phyloP scores from a whole-genome alignment of 2,329 filamentous ascomycete genomes.

The Phyllosticta paracitricarpa region DNA sequence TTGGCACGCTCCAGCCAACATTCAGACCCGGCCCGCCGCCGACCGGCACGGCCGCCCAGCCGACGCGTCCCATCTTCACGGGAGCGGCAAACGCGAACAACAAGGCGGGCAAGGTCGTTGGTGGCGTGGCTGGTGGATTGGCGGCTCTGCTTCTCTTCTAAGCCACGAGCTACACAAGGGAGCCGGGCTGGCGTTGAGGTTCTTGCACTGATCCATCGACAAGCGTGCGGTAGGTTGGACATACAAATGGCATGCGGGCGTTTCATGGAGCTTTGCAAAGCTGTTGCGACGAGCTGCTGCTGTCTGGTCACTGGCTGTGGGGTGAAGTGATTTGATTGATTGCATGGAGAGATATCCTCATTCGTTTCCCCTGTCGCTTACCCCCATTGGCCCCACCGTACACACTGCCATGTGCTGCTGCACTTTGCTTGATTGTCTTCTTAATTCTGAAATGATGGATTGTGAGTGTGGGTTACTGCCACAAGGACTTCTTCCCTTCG shows the following conservation, averaged over 20 bases:
- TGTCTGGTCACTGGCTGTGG: not conserved
- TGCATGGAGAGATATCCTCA: not conserved
- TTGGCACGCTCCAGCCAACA: conserved; percentile 17
- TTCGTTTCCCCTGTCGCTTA: not conserved
- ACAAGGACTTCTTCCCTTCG: not conserved
- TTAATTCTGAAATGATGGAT: not conserved
- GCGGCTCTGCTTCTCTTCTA: conserved; percentile 7
- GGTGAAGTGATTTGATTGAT: not conserved
- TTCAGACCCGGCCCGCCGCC: conserved; percentile 16
- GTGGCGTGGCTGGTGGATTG: conserved; percentile 2
- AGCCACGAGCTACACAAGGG: not conserved
- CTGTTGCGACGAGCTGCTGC: not conserved
- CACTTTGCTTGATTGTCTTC: not conserved
- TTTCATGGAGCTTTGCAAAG: not conserved
- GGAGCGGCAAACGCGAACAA: conserved; percentile 20
- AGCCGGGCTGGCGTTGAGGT: not conserved
- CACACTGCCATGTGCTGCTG: not conserved
- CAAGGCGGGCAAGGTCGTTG: conserved; percentile 8
- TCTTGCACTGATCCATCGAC: not conserved
- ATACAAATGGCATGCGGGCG: not conserved
- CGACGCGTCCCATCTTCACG: conserved; percentile 22
- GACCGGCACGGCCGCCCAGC: conserved; percentile 17
- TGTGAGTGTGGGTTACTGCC: not conserved
- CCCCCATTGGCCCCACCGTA: not conserved
- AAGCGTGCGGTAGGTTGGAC: not conserved